Percentiles rank a stretch among this genome's conserved stretches.
Evolutionary conservation across 2,329 filamentous ascomycete species (phyloP).

Genomic region (Phyllosticta paracitricarpa): DNA sequence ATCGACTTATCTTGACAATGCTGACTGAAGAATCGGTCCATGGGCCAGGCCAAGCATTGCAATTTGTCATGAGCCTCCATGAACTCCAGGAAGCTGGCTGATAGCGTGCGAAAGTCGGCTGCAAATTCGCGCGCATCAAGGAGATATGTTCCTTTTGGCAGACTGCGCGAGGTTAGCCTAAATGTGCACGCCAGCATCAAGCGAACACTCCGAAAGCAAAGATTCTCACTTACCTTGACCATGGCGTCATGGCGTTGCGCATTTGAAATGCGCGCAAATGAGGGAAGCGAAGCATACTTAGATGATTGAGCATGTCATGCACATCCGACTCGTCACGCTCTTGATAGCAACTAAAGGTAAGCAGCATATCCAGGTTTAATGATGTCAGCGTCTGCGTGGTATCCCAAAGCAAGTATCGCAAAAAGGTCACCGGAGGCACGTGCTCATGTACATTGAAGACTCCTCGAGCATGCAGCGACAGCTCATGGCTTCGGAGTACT

Average conservation of each 20-base stretch:
- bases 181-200: background rate
- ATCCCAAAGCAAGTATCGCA: conserved; percentile 13
- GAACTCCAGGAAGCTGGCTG: conserved; percentile 27
- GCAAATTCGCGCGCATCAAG: background rate
- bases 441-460: background rate
- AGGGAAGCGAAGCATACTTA: conserved; percentile 30
- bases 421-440: background rate
- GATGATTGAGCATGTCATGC: background rate
- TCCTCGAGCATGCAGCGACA: background rate
- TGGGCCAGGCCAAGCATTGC: conserved; percentile 37
- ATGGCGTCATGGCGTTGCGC: conserved; percentile 31
- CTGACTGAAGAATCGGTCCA: conserved; percentile 35
- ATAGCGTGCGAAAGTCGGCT: background rate
- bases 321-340: background rate
- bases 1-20: conserved; percentile 13
- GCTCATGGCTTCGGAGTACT: background rate
- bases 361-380: conserved; percentile 27
- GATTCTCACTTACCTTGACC: conserved; percentile 22
- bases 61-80: conserved; percentile 35
- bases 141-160: conserved; percentile 7
- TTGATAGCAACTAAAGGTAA: background rate
- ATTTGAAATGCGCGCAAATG: conserved; percentile 36
- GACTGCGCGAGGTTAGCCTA: conserved; percentile 9
- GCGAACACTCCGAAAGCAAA: background rate
- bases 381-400: conserved; percentile 20